Conservation (phyloP, 2,329 filamentous ascomycete species). For the Akanthomyces dipterigenus region DNA sequence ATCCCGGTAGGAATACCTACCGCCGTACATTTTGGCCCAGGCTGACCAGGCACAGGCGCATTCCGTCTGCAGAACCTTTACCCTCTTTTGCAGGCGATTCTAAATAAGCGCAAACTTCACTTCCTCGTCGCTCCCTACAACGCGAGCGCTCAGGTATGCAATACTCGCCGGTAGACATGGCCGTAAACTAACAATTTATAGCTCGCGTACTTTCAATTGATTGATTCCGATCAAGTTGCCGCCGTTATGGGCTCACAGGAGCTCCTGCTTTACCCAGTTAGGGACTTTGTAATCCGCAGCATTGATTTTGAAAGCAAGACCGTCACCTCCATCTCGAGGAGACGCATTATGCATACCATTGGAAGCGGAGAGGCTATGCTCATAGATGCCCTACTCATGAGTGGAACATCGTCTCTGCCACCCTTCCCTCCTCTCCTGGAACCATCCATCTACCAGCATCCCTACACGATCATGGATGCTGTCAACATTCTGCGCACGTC, state of each 20-base stretch:
- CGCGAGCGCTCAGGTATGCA: constrained; percentile 72
- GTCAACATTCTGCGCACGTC: constrained; percentile 66
- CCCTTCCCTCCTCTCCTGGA: constrained; percentile 72
- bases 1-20: constrained; percentile 52
- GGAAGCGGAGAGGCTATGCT: constrained; percentile 65
- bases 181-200: constrained; percentile 28
- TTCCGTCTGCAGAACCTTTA: constrained; percentile 67
- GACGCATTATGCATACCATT: constrained; percentile 62
- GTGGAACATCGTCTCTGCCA: constrained; percentile 73
- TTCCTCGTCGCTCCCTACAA: constrained; percentile 84
- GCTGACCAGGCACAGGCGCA: constrained; percentile 47
- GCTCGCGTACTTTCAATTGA: constrained; percentile 72
- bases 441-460: constrained; percentile 45
- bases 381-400: constrained; percentile 74
- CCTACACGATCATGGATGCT: constrained; percentile 64
- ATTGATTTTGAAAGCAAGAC: constrained; percentile 64
- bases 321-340: constrained; percentile 59
- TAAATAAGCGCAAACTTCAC: constrained; percentile 61
- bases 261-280: constrained; percentile 76
- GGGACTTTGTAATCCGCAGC: constrained; percentile 61
- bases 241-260: constrained; percentile 81
- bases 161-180: constrained; percentile 18
- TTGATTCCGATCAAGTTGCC: constrained; percentile 60
- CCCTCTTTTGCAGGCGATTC: constrained; percentile 66
- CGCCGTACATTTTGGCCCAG: constrained; percentile 20